Percentiles rank a stretch among this genome's conserved stretches.
These are phyloP conservation scores for Saccharomycopsis sp. DNA, from an alignment of 805 yeast genomes.

Conservation along the genomic window DNA sequence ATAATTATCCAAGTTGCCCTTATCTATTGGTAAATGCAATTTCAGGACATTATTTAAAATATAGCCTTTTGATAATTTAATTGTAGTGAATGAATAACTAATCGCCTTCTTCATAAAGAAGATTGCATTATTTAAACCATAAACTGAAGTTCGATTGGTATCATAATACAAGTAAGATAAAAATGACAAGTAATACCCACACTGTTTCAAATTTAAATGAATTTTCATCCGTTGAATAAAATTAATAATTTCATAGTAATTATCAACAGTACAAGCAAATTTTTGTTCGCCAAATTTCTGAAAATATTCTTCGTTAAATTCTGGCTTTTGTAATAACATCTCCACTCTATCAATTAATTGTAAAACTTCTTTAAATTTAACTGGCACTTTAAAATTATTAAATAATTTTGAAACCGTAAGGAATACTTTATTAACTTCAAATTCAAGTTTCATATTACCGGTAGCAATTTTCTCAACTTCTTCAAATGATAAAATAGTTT, in stretches of 20 bases:
- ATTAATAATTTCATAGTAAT: slow-evolving; percentile 8
- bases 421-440: slow-evolving; percentile 3
- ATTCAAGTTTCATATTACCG: slow-evolving; percentile 7
- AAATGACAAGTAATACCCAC: slow-evolving; percentile 1
- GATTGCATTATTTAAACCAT: slow-evolving; percentile 9
- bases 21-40: slow-evolving; percentile 3
- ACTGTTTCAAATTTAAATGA: slow-evolving; percentile 2
- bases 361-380: slow-evolving; percentile 4
- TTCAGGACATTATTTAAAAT: slow-evolving; percentile 5
- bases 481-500: slow-evolving; percentile 3
- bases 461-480: slow-evolving; percentile 3
- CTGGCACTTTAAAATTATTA: slow-evolving; percentile 13
- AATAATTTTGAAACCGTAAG: slow-evolving; percentile 2
- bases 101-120: slow-evolving; percentile 12
- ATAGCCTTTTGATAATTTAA: slow-evolving; percentile 14
- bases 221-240: slow-evolving; percentile 6
- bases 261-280: background rate
- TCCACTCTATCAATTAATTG: slow-evolving; percentile 9
- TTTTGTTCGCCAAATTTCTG: background rate
- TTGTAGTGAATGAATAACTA: slow-evolving; percentile 2
- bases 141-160: slow-evolving; percentile 1
- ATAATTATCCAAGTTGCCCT: no score
- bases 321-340: slow-evolving; percentile 1
- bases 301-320: slow-evolving; percentile 8
- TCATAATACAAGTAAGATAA: slow-evolving; percentile 11